Evolutionary conservation across 1,284 basidiomycete species (phyloP), one percentile per base, ranked within the genome.

Genomic region (Ceratobasidium sp.): DNA sequence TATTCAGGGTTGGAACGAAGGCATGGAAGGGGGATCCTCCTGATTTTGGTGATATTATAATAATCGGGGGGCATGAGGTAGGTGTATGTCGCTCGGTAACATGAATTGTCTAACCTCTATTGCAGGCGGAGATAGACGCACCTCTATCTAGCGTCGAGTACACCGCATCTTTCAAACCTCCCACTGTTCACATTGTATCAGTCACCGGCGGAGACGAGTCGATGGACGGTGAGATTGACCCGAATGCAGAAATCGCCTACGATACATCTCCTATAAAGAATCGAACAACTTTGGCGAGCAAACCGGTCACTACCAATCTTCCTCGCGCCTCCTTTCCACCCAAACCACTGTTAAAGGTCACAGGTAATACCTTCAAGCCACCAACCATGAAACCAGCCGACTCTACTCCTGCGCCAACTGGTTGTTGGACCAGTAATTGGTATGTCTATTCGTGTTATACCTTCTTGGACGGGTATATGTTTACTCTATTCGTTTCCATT

Each of bases 11-110:
- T 81, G 92, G 92, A 23, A 87, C 88, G 40, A 89, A 86, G 70
- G 84, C 87, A 12, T 93, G 91, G 89, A 91, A 91, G 78, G 89
- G 89, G n/a, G 84, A 87, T 28, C 82, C 84, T 1, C 85, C 90
- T n/a, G 83, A 86, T 38, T 77, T 83, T 10, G 85, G 84, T 10
- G 84, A 81, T 77, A 69, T 78, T 40, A 79, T 77, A 33, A 80
- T 80, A 66, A 78, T 79, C 64, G 80, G 80, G 26, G 80, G 78
- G 15, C 76, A 80, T 26, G 78, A 83, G 40, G 78, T 68, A 15
- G 12, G 46, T 48, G 26, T n/a, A 48, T 33, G 3, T 48, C 23
- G 73, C 50, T 46, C 59, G 50, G 42, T 76, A 13, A 2, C 13
- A 7, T 67, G 38, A 65, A 52, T 6, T 33, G 48, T 33, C 46